Conservation (phyloP, 2,329 filamentous ascomycete genomes). For the Diaporthe eres region DNA sequence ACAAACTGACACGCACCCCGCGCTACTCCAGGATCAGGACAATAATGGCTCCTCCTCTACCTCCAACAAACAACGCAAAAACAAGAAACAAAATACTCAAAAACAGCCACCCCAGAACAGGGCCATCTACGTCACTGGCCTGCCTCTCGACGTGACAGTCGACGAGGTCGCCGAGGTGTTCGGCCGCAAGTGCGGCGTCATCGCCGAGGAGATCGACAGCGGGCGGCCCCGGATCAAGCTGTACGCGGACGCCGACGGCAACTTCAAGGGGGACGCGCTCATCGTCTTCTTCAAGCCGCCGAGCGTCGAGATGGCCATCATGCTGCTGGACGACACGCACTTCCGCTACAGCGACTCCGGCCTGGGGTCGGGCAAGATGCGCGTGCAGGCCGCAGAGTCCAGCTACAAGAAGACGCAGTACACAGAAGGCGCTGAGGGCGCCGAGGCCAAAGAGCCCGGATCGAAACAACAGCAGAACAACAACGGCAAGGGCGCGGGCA, state of each 20-base stretch:
- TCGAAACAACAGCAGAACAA: conserved; percentile 36
- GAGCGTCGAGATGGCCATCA: conserved; percentile 88
- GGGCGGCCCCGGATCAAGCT: conserved; percentile 92
- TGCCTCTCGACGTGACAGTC: conserved; percentile 83
- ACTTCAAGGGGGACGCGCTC: conserved; percentile 94
- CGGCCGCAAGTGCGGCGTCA: conserved; percentile 86
- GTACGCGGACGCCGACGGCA: conserved; percentile 84
- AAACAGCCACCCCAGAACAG: conserved; percentile 76
- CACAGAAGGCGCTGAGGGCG: conserved; percentile 55
- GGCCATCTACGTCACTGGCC: conserved; percentile 90
- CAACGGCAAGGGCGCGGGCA: conserved; percentile 57
- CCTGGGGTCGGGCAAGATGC: conserved; percentile 75
- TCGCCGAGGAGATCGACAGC: conserved; percentile 94
- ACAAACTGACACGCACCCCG: conserved; percentile 42
- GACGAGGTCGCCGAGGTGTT: conserved; percentile 89
- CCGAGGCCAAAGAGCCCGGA: conserved; percentile 58
- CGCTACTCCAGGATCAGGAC: conserved; percentile 47
- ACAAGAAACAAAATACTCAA: conserved; percentile 59
- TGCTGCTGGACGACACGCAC: conserved; percentile 84
- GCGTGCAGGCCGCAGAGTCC: conserved; percentile 86
- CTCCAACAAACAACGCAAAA: conserved; percentile 43
- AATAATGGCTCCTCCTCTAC: conserved; percentile 46
- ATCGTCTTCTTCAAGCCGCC: conserved; percentile 96
- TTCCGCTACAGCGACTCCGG: conserved; percentile 76
- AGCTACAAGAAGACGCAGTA: conserved; percentile 93